Evolutionary conservation across 2,329 filamentous ascomycete species (phyloP).

Genomic region (Alternaria longipes): DNA sequence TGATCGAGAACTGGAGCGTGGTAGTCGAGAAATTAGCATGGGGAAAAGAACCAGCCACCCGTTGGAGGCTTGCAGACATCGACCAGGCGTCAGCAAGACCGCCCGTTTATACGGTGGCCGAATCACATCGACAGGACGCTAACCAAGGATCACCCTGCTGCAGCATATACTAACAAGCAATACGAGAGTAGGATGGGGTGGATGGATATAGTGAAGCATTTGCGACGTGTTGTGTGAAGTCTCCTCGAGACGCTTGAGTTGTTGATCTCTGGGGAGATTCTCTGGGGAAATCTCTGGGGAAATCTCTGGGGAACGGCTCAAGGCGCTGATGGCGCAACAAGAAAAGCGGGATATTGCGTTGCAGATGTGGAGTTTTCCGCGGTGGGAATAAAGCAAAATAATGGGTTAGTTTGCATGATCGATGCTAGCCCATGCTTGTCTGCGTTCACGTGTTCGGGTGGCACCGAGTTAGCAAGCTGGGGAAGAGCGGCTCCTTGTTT

Average conservation of each 20-base stretch:
- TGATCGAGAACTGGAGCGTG: constrained; percentile 5
- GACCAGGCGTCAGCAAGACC: constrained; percentile 15
- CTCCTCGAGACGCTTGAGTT: constrained; percentile 11
- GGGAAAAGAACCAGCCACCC: constrained; percentile 9
- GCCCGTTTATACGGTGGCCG: constrained; percentile 8
- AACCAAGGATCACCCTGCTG: constrained; percentile 3
- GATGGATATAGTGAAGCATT: not conserved
- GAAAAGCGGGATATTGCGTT: constrained; percentile 7
- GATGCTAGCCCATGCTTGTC: constrained; percentile 6
- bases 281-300: constrained; percentile 14
- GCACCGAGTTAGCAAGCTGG: constrained; percentile 3
- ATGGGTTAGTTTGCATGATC: not conserved
- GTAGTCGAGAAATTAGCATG: constrained; percentile 13
- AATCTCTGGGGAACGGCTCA: constrained; percentile 11
- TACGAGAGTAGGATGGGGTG: constrained; percentile 2
- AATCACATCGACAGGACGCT: constrained; percentile 7
- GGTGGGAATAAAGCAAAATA: not conserved
- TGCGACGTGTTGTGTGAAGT: not conserved
- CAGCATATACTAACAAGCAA: constrained; percentile 10
- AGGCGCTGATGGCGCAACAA: constrained; percentile 13
- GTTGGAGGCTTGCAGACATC: constrained; percentile 9
- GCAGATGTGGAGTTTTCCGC: constrained; percentile 8
- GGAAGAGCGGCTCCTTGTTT: constrained; percentile 7
- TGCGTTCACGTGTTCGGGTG: constrained; percentile 7
- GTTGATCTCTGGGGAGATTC: not conserved